A percentile compares a stretch with the other conserved stretches of the same genome.
phyloP scores from a whole-genome alignment of 2,329 filamentous ascomycete genomes.

The Penicillium sp. region DNA sequence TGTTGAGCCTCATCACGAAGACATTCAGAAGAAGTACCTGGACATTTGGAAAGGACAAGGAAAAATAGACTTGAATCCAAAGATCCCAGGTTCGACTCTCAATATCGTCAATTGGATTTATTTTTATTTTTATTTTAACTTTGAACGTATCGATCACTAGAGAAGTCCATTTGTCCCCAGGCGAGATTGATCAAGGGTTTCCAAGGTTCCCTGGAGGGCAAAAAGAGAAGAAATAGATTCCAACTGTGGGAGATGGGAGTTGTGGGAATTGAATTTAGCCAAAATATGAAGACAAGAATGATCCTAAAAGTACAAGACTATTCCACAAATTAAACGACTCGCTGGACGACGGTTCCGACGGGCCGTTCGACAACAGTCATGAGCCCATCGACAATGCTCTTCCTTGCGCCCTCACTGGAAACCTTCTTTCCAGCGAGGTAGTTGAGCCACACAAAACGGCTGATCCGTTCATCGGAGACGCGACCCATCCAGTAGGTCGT shows the following conservation, averaged over 20 bases:
- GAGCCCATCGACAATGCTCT: slow-evolving; percentile 81
- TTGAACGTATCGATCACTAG: no score
- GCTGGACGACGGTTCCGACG: slow-evolving; percentile 79
- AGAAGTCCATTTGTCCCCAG: no score
- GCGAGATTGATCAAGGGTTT: no score
- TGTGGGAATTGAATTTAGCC: background rate
- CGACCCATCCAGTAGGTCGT: slow-evolving; percentile 63
- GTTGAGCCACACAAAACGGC: slow-evolving; percentile 80
- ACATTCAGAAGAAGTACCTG: no score
- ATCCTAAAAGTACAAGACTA: background rate
- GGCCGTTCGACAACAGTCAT: slow-evolving; percentile 86
- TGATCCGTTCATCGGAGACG: slow-evolving; percentile 76
- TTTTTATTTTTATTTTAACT: no score
- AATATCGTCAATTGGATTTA: no score
- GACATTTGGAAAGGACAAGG: no score
- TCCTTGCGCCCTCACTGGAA: slow-evolving; percentile 76
- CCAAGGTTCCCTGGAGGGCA: background rate
- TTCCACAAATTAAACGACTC: slow-evolving; percentile 52
- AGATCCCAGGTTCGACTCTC: no score
- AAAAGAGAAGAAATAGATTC: background rate
- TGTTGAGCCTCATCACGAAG: no score
- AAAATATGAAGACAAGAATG: background rate
- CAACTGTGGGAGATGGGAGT: background rate
- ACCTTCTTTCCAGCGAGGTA: slow-evolving; percentile 86
- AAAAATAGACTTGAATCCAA: no score